phyloP scores from a whole-genome alignment of 1,139 yeast genomes.

The Blastobotrys arbuscula region DNA sequence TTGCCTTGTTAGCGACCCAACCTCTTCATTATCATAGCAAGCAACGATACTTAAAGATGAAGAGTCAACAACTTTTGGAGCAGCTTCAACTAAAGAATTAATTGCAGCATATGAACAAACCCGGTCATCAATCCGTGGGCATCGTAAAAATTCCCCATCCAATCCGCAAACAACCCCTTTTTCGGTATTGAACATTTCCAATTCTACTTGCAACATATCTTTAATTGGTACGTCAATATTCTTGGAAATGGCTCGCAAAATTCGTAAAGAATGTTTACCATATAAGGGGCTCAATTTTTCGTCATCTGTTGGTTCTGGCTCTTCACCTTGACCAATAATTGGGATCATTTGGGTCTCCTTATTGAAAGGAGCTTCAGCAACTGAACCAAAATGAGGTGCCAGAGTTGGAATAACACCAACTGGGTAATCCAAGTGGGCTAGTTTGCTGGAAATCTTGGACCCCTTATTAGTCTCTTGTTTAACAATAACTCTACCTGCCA shows the following conservation, averaged over 20 bases:
- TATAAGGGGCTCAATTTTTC: conserved; percentile 57
- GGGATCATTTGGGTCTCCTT: conserved; percentile 85
- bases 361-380: conserved; percentile 74
- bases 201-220: conserved; percentile 79
- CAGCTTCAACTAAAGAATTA: conserved; percentile 48
- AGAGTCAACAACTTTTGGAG: conserved; percentile 32
- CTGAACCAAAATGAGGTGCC: conserved; percentile 90
- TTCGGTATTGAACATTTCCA: conserved; percentile 80
- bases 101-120: conserved; percentile 83
- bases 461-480: conserved; percentile 36
- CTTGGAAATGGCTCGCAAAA: conserved; percentile 64
- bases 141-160: conserved; percentile 80
- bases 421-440: conserved; percentile 78
- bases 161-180: conserved; percentile 81
- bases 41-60: conserved; percentile 45
- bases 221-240: conserved; percentile 51
- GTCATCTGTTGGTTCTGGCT: conserved; percentile 45
- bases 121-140: conserved; percentile 89
- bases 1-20: conserved; percentile 83
- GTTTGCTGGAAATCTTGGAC: conserved; percentile 54
- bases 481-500: conserved; percentile 87
- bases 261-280: conserved; percentile 67
- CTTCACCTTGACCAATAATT: conserved; percentile 57
- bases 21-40: conserved; percentile 87
- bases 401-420: conserved; percentile 86